Percentiles rank a stretch among this genome's conserved stretches.
These are phyloP conservation scores for Hypoxylon sp. DNA, from an alignment of 2,329 filamentous ascomycete species.

Conservation along the genomic window DNA sequence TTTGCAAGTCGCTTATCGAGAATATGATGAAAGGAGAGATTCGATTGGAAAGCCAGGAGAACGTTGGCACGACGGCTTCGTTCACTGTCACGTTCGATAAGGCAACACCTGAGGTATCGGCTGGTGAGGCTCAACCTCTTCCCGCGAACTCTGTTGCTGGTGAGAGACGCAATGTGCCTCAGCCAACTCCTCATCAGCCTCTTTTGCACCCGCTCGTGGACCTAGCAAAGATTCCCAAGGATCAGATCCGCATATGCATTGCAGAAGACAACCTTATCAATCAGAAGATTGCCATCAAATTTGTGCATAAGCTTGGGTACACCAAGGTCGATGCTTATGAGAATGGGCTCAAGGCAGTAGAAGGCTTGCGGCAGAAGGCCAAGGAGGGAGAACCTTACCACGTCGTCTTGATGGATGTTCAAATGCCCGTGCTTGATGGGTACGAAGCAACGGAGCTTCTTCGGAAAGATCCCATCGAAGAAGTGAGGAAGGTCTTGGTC, in stretches of 20 bases:
- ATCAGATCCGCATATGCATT: constrained; percentile 88
- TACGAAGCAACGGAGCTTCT: constrained; percentile 91
- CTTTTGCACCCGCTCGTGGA: constrained; percentile 69
- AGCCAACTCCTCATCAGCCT: constrained; percentile 58
- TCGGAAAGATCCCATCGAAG: constrained; percentile 80
- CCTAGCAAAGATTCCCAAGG: constrained; percentile 79
- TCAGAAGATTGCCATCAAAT: constrained; percentile 92
- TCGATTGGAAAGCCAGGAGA: constrained; percentile 82
- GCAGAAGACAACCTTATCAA: constrained; percentile 97
- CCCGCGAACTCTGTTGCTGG: constrained; percentile 60
- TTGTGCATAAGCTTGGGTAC: constrained; percentile 88
- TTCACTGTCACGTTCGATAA: constrained; percentile 92
- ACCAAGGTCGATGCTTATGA: constrained; percentile 86
- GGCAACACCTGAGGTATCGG: constrained; percentile 73
- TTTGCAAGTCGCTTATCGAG: constrained; percentile 94
- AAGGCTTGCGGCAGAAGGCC: constrained; percentile 82
- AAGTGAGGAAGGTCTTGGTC: constrained; percentile 86
- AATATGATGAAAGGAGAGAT: constrained; percentile 92
- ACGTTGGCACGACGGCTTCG: constrained; percentile 78
- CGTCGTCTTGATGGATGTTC: constrained; percentile 93
- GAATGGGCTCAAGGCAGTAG: constrained; percentile 89
- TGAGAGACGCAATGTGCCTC: constrained; percentile 49
- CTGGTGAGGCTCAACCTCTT: constrained; percentile 66
- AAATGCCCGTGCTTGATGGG: constrained; percentile 94
- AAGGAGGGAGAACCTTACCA: constrained; percentile 84